A percentile compares a stretch with the other conserved stretches of the same genome.
Evolutionary conservation across 1,139 yeast genomes (phyloP).

Genomic region (Pneumocystis oryctolagi): DNA sequence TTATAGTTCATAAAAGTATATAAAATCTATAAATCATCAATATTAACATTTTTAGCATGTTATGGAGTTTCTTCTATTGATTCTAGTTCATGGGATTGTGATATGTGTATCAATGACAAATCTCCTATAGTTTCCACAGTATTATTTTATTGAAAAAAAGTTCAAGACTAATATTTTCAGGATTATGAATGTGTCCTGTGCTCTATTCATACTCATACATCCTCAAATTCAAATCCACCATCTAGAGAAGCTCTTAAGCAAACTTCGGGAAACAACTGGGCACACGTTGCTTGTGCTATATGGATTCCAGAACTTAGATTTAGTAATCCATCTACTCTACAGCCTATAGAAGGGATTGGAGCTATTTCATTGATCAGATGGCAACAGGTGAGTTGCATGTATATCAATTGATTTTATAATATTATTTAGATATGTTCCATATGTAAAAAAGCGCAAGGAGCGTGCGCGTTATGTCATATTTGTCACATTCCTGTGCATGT

Average conservation of each 20-base stretch:
- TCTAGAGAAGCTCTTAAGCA: constrained; percentile 40
- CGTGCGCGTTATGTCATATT: constrained; percentile 29
- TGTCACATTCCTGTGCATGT: constrained; percentile 24
- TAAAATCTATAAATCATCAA: background rate
- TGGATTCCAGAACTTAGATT: constrained; percentile 34
- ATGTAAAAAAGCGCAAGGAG: constrained; percentile 32
- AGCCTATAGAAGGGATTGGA: constrained; percentile 30
- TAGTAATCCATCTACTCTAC: constrained; percentile 29
- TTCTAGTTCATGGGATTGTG: constrained; percentile 56
- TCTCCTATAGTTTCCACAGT: constrained; percentile 43
- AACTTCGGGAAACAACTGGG: constrained; percentile 62
- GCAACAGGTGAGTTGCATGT: constrained; percentile 9
- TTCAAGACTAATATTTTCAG: constrained; percentile 3
- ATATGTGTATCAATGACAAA: constrained; percentile 58
- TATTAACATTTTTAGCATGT: constrained; percentile 29
- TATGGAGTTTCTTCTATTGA: constrained; percentile 35
- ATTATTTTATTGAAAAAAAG: constrained; percentile 12
- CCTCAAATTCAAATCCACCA: constrained; percentile 31
- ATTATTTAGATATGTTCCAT: constrained; percentile 24
- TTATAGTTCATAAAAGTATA: constrained; percentile 43
- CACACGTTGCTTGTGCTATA: constrained; percentile 62
- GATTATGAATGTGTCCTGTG: constrained; percentile 54
- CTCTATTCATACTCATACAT: constrained; percentile 28
- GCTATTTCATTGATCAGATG: constrained; percentile 20
- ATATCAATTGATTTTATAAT: background rate